Conservation (phyloP, 179 eudicot species). For the Spinacia oleracea region DNA sequence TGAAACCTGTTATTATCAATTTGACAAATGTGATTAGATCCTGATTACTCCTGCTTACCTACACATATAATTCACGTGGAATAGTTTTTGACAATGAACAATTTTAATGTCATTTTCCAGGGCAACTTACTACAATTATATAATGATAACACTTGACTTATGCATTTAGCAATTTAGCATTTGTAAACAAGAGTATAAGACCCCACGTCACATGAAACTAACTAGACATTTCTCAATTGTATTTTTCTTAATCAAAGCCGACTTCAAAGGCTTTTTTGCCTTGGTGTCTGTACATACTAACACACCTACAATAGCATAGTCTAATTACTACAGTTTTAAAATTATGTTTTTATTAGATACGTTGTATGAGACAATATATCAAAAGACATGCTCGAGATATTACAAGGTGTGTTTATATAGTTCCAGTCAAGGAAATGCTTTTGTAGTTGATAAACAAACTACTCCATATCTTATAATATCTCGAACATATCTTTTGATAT, state of each 20-base stretch:
- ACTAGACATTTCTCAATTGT: background rate
- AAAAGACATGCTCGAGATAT: no score
- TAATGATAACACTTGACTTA: background rate
- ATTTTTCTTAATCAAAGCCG: background rate
- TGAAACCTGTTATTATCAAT: slow-evolving; percentile 30
- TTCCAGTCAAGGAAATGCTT: no score
- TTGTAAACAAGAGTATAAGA: background rate
- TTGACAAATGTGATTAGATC: background rate
- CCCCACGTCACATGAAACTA: slow-evolving; percentile 4
- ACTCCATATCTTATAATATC: no score
- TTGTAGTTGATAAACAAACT: no score
- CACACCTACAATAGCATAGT: background rate
- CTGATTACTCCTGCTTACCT: background rate
- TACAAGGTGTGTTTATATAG: no score
- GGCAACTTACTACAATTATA: background rate
- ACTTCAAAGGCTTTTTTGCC: background rate
- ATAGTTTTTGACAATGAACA: background rate
- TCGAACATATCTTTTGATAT: no score
- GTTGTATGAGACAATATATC: no score
- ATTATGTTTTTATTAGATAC: no score
- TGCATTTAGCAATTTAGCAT: background rate
- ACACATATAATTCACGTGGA: background rate
- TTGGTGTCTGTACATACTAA: background rate
- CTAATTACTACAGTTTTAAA: background rate
- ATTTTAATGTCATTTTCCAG: background rate